A percentile compares a stretch with the other conserved stretches of the same genome.
Evolutionary conservation across 129 eudicot species (phyloP).

Genomic region (Ambrosia artemisiifolia): DNA sequence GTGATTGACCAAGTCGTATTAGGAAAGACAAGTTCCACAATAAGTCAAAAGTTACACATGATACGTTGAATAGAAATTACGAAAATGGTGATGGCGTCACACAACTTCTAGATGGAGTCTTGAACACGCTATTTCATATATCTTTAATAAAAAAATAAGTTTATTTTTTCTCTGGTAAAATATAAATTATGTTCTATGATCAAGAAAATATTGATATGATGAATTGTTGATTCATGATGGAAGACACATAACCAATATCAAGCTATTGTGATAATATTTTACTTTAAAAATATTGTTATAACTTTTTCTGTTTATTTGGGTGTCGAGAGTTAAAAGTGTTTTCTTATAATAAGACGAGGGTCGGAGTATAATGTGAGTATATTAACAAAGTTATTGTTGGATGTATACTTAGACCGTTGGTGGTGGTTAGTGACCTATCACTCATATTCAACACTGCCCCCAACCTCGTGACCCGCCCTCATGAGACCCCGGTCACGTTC

Average conservation of each 20-base stretch:
- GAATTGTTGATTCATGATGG: background rate
- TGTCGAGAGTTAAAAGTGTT: no score
- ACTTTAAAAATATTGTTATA: no score
- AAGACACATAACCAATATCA: background rate
- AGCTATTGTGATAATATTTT: no score
- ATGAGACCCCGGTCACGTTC: no score
- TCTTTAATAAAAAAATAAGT: background rate
- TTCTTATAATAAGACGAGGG: no score
- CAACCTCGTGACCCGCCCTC: no score
- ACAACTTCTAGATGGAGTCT: constrained; percentile 25
- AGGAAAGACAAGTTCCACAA: constrained; percentile 6
- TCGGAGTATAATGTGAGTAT: no score
- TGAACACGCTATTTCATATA: constrained; percentile 7
- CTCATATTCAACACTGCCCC: no score
- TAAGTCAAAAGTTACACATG: constrained; percentile 22
- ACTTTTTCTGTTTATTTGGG: no score
- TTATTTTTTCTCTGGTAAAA: background rate
- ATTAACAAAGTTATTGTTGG: no score
- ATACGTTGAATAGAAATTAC: constrained; percentile 16
- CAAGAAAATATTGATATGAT: background rate
- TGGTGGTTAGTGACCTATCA: no score
- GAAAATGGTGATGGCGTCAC: constrained; percentile 19
- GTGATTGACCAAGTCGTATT: constrained; percentile 27
- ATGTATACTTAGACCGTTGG: no score
- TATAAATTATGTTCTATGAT: background rate